Conservation (phyloP, 108 stramenopile species). For the Aurantiochytrium sp. region DNA sequence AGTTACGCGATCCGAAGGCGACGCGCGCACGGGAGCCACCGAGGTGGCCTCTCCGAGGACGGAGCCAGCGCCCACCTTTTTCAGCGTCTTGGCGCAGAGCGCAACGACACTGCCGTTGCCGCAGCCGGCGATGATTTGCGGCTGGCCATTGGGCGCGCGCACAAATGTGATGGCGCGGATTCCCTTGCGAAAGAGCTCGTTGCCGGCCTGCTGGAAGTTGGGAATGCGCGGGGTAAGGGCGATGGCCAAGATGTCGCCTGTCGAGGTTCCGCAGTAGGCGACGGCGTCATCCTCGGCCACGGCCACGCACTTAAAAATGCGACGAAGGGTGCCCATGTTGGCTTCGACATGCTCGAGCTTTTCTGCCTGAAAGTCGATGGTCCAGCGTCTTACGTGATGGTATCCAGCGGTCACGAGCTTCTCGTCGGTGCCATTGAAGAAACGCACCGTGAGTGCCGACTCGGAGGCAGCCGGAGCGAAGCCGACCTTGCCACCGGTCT, state of each 20-base stretch:
- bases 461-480: constrained; percentile 66
- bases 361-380: constrained; percentile 61
- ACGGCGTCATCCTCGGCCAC: constrained; percentile 63
- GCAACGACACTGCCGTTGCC: constrained; percentile 69
- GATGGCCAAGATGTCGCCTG: constrained; percentile 73
- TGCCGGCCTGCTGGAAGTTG: constrained; percentile 54
- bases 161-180: constrained; percentile 58
- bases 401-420: constrained; percentile 66
- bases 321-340: constrained; percentile 61
- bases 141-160: constrained; percentile 66
- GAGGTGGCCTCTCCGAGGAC: constrained; percentile 69
- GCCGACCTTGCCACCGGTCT: constrained; percentile 58
- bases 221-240: constrained; percentile 63
- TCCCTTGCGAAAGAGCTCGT: constrained; percentile 58
- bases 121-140: constrained; percentile 64
- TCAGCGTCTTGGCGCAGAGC: constrained; percentile 51
- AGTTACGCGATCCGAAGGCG: constrained; percentile 39
- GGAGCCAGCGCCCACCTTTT: constrained; percentile 26
- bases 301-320: constrained; percentile 63
- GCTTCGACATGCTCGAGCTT: constrained; percentile 74
- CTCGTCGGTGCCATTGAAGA: not conserved
- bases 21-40: constrained; percentile 33
- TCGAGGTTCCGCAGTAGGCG: constrained; percentile 67
- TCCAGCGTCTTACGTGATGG: constrained; percentile 72
- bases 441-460: constrained; percentile 45